Evolutionary conservation across 2,329 filamentous ascomycete species (phyloP).

Genomic region (Fusarium subtropicale): DNA sequence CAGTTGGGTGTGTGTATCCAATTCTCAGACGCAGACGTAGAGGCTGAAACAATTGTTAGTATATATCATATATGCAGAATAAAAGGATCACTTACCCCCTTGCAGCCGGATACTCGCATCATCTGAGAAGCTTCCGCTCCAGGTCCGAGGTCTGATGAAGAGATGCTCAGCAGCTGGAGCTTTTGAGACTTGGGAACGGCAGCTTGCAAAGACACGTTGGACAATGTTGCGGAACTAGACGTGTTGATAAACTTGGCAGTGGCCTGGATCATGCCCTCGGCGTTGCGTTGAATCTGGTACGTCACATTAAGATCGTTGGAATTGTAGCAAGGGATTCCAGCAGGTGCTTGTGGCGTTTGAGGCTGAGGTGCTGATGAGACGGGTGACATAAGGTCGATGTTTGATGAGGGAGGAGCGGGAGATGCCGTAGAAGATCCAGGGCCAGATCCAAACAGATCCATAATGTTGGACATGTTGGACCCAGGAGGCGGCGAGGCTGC

Average conservation of each 20-base stretch:
- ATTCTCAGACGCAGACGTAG: constrained; percentile 89
- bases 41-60: constrained; percentile 63
- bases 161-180: constrained; percentile 90
- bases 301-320: constrained; percentile 86
- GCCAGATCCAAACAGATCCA: constrained; percentile 82
- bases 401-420: constrained; percentile 55
- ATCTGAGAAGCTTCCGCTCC: constrained; percentile 88
- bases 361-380: constrained; percentile 57
- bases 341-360: constrained; percentile 56
- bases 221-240: constrained; percentile 72
- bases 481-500: constrained; percentile 61
- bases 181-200: constrained; percentile 98
- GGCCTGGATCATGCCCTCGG: constrained; percentile 83
- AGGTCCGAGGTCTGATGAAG: constrained; percentile 77
- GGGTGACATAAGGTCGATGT: constrained; percentile 62
- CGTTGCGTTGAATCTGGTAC: constrained; percentile 85
- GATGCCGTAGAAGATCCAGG: constrained; percentile 53
- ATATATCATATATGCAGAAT: not conserved
- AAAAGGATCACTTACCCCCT: constrained; percentile 78
- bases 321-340: constrained; percentile 80
- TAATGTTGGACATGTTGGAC: constrained; percentile 77
- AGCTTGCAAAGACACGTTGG: constrained; percentile 86
- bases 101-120: constrained; percentile 87
- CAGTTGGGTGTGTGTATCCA: constrained; percentile 77
- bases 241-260: constrained; percentile 86